These are phyloP conservation scores for Thelephora aurantiotincta DNA, from an alignment of 768 basidiomycete genomes.

Conservation along the genomic window DNA sequence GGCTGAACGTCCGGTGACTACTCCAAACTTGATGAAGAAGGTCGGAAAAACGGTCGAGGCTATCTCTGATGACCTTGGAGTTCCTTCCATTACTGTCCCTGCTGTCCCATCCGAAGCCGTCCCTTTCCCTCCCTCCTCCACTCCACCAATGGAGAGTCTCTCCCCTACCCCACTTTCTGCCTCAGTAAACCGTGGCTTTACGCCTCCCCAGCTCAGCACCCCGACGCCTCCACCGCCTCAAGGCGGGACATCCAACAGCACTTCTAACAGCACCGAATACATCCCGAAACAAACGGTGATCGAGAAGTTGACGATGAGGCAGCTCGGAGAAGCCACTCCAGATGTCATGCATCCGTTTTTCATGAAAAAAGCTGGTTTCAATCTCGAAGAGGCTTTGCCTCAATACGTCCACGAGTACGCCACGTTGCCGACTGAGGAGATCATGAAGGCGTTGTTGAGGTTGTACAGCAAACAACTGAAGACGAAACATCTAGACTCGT, in stretches of 20 bases:
- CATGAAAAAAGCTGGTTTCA: constrained; percentile 76
- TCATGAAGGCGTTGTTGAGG: constrained; percentile 67
- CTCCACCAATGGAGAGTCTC: background rate
- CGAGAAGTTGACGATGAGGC: constrained; percentile 72
- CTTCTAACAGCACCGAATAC: constrained; percentile 29
- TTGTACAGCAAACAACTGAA: constrained; percentile 65
- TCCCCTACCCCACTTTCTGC: background rate
- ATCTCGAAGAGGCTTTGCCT: constrained; percentile 70
- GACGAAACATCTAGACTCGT: constrained; percentile 7
- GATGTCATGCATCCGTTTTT: constrained; percentile 83
- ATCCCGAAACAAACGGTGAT: constrained; percentile 46
- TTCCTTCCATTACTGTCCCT: too few relatives aligned
- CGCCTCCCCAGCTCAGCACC: constrained; percentile 4
- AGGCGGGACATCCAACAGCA: background rate
- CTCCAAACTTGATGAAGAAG: background rate
- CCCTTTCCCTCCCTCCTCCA: background rate
- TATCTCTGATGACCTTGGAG: background rate
- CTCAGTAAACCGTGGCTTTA: constrained; percentile 1
- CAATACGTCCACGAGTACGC: constrained; percentile 83
- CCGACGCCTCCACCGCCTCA: constrained; percentile 3
- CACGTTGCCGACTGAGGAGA: constrained; percentile 68
- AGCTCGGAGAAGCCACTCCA: constrained; percentile 79
- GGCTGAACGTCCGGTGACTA: constrained; percentile 20
- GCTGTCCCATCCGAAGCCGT: background rate
- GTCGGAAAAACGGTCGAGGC: background rate